Evolutionary conservation across 2,329 filamentous ascomycete genomes (phyloP), one percentile per base, ranked within the genome.

Genomic region (Sarocladium strictum): DNA sequence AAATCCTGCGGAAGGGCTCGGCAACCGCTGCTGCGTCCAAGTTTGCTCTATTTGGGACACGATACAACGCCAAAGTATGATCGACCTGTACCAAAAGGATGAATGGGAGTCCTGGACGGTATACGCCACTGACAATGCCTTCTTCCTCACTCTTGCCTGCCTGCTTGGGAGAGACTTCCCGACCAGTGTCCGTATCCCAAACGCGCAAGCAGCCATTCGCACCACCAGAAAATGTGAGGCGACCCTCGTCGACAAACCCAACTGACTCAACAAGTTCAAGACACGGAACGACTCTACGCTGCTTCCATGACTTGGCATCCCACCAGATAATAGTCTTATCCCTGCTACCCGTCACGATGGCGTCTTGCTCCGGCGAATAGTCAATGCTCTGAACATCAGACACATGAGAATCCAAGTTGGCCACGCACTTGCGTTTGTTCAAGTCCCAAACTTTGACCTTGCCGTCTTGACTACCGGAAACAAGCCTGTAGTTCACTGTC

Each of bases 281-380:
- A 19, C 91, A 88, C 12, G 90, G 92, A 40, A 94, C 84, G 0
- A 95, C 86, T 58, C 86, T 87, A 60, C 85, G 80, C 41, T 84
- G 74, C 70, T 92, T 93, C 91, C 94, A 99, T 21, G 85, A 90
- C 59, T 76, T 81, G 19, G 87, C 80, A 70, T 96, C 88, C 93
- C 94, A 99, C 69, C 95, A 80, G 58, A 94, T 94, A 54, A 94
- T 81, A 0, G 94, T 97, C 74, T 96, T 95, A 73, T 99, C 94
- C 72, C 94, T 83, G 66, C 91, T 89, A 19, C 85, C 90, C 4
- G 91, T 94, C 2, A 99, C 79, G 27, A 99, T 74, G 4, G 84
- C 76, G 64, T 93, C 84, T 64, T 91, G 83, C 54, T 85, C 74
- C 0, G 83, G 69, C 4, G 89, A 94, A 68, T 89, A 99, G 62